Base-by-base conservation (phyloP, 75 land plant genomes). In the Ceratopteris richardii region DNA sequence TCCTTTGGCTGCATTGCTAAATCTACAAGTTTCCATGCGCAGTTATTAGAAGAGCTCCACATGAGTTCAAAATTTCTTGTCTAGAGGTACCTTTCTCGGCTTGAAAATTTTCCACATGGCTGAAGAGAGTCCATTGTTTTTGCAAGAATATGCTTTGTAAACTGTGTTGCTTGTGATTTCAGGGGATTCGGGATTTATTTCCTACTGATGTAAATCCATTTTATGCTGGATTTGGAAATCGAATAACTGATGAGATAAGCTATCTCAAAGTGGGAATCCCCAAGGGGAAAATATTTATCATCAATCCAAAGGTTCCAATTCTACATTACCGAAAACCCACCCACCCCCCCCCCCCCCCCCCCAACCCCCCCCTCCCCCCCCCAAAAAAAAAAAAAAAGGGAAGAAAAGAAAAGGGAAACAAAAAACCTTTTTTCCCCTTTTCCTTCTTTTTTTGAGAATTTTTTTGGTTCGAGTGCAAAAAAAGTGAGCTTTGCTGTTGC, bases 191-290 rank as follows among this genome's bases (percentile, higher is more conserved):
- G 50, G 58, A 53, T 21, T 44, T 77, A 30, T 77, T 77, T 66
- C 77, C 79, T 18, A 27, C 56, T 16, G 77, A 72, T 21, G 31
- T 65, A 51, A 71, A 77, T 26, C 79, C 79, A 57, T 77, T 77
- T 36, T 72, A 77, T 53, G 79, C 79, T 6, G 79, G 79, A 25
- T 77, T 77, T 71, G 79, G 79, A 16, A 77, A 77, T 53, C 55
- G 79, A 31, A 64, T 57, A 19, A 77, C 79, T 36, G 79, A 77
- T 60, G 79, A 77, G 51, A 60, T 77, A 22, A 77, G 79, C 61
- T 72, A 77, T 36, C 58, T 71, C 9, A 77, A 77, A 72, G 76
- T 72, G 54, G 79, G 79, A n/a, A 72, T 77, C 39, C 76, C 79
- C 33, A 77, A 72, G 55, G 79, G 79, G 47, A 77, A 77, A 58